Base-by-base conservation (phyloP, 2,329 filamentous ascomycete species). In the Penicillium sp. region DNA sequence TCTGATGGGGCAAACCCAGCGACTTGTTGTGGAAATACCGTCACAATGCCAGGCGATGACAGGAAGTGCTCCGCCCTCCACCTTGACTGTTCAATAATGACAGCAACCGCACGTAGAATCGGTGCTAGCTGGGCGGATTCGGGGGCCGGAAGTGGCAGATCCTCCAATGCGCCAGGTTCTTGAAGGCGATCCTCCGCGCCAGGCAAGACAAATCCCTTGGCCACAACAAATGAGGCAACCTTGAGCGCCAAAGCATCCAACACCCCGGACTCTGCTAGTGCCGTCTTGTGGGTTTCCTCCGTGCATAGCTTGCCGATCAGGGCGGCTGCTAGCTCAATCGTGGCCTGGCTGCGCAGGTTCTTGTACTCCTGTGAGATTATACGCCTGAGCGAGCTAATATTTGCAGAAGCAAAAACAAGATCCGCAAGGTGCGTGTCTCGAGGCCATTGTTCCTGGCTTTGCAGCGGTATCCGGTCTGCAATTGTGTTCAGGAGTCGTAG, bases 31-130 rank as follows among this genome's bases (percentile, higher is more conserved):
- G 87, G 87, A 59, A 91, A 89, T 11, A 90, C 83, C 21, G 87
- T 84, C 55, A 90, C 76, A 40, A 92, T 84, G 0, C 85, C 82
- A 2, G 87, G 87, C 1, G 88, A 88, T 58, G 84, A 87, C 43
- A 88, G 75, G 48, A 90, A 82, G 65, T 90, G 84, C 62, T 87
- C 87, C 10, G 90, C 87, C 53, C 91, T 85, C 72, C 88, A 90
- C 64, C 87, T 88, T 0, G 93, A 97, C 66, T 90, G 85, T 59
- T 87, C 84, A 49, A 96, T 84, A 47, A 97, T 88, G 45, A 87
- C 83, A 21, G 87, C 83, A 50, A 96, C 84, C 0, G 92, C 90
- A 60, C 91, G 87, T 7, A 97, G 76, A 19, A 96, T 83, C 10
- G 86, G 85, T 2, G 86, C 82, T 39, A 96, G 75, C 58, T 83